Evolutionary conservation across 305 asterid species (phyloP).

Genomic region (Fraxinus sp.): DNA sequence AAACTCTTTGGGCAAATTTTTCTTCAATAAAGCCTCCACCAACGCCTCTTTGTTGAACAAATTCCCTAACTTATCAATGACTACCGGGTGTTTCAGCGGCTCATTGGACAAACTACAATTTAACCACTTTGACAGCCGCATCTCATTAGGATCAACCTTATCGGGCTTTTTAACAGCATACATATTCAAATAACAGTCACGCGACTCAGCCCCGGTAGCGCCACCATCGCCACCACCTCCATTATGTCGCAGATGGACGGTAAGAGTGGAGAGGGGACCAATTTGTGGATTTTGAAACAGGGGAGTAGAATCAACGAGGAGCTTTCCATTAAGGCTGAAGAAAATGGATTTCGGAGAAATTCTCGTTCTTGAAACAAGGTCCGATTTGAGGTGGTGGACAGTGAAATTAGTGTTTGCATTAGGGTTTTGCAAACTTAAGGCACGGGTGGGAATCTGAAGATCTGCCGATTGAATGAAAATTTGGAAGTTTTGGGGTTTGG

Average conservation of each 20-base stretch:
- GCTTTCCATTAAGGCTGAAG: constrained; percentile 65
- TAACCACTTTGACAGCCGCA: constrained; percentile 73
- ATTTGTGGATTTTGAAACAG: constrained; percentile 31
- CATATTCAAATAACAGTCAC: constrained; percentile 89
- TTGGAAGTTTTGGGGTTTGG: constrained; percentile 35
- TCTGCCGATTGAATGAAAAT: constrained; percentile 65
- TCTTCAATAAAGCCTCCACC: constrained; percentile 80
- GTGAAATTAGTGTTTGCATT: constrained; percentile 65
- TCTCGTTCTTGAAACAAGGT: constrained; percentile 35
- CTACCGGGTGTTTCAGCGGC: constrained; percentile 73
- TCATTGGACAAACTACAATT: constrained; percentile 83
- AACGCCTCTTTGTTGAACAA: constrained; percentile 84
- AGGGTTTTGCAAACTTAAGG: constrained; percentile 44
- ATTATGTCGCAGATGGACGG: constrained; percentile 50
- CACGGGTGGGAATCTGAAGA: constrained; percentile 48
- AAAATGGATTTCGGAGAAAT: constrained; percentile 36
- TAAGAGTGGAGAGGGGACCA: constrained; percentile 58
- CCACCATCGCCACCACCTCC: constrained; percentile 99
- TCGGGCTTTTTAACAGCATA: constrained; percentile 86
- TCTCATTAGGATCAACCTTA: constrained; percentile 76
- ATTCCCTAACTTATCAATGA: constrained; percentile 77
- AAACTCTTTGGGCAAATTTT: constrained; percentile 75
- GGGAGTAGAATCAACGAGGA: constrained; percentile 48
- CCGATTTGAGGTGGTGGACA: constrained; percentile 48
- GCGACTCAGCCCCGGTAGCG: constrained; percentile 91